Percentiles rank a stretch among this genome's conserved stretches.
These are phyloP conservation scores for Wilcoxina mikolae DNA, from an alignment of 495 filamentous ascomycete species.

Conservation along the genomic window DNA sequence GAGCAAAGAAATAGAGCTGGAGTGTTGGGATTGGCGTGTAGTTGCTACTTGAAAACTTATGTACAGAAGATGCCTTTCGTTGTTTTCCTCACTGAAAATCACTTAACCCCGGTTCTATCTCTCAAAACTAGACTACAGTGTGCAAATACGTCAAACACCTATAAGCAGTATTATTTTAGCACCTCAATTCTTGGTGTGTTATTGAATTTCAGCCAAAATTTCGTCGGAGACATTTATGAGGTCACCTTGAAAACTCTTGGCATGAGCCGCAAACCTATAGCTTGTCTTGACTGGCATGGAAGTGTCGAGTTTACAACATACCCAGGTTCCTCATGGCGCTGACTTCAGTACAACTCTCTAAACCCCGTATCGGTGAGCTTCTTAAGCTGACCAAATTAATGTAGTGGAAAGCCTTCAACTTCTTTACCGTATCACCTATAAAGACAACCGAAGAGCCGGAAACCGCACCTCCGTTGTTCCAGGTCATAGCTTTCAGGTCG, in stretches of 20 bases:
- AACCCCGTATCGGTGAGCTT: background rate
- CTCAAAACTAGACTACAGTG: too few relatives aligned
- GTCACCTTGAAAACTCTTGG: too few relatives aligned
- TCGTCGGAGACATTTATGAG: too few relatives aligned
- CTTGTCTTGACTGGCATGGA: too few relatives aligned
- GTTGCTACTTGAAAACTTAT: background rate
- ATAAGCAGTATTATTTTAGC: too few relatives aligned
- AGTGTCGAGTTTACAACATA: background rate
- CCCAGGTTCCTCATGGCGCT: constrained; percentile 4
- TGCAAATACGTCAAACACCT: too few relatives aligned
- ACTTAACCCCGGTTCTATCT: too few relatives aligned
- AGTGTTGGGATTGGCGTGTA: constrained; percentile 3
- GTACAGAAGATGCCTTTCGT: constrained; percentile 2
- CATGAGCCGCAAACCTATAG: too few relatives aligned
- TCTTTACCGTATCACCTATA: constrained; percentile 87
- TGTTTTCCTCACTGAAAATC: background rate
- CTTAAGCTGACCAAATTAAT: background rate
- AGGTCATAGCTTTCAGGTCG: constrained; percentile 42
- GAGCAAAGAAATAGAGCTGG: constrained; percentile 7
- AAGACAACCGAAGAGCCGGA: constrained; percentile 57
- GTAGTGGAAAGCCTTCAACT: constrained; percentile 98
- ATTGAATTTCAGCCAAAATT: too few relatives aligned
- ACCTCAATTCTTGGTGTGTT: too few relatives aligned
- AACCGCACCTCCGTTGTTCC: constrained; percentile 41
- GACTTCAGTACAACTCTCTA: constrained; percentile 3